Evolutionary conservation across 495 filamentous ascomycete genomes (phyloP), one percentile per base, ranked within the genome.

Genomic region (Aspergillus funiculosus): DNA sequence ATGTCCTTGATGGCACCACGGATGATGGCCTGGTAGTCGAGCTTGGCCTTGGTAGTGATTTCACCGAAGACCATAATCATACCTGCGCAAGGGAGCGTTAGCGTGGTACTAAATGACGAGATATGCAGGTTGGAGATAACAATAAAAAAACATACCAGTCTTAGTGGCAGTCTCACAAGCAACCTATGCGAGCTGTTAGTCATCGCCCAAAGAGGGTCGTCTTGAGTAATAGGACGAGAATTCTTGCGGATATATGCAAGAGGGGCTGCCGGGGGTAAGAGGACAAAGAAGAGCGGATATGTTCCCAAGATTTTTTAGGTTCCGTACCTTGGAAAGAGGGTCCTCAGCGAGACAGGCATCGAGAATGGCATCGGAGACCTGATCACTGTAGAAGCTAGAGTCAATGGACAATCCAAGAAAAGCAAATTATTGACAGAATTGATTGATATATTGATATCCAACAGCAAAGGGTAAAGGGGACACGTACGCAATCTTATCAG

Each of bases 61-160:
- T 98, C 92, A 77, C 92, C 92, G 55, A 98, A 97, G 63, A 98
- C 83, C 91, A 98, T 96, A 64, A 98, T 78, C 92, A 98, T 96
- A 68, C 81, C 81, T 76, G 53, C 13, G 26, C 14, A 29, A 24
- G 22, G 13, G 30, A 18, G 14, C 25, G 26, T 52, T 30, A 52
- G 50, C 25, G 28, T n/a, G 28, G 27, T 9, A 25, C 42, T 39
- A 36, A n/a, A n/a, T n/a, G n/a, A n/a, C n/a, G n/a, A 19, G 21
- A 46, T 35, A 41, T 41, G 18, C 40, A 27, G 18, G 22, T 6
- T 22, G 27, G 39, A 37, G 15, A 36, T 43, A 52, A n/a, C n/a
- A n/a, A n/a, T 24, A 36, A 26, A 18, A 48, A 21, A 52, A 60
- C 62, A 43, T 68, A 76, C 87, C 87, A 56, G 92, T 98, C 87